These are phyloP conservation scores for Curvularia sp. DNA, from an alignment of 2,329 filamentous ascomycete species.

Conservation along the genomic window DNA sequence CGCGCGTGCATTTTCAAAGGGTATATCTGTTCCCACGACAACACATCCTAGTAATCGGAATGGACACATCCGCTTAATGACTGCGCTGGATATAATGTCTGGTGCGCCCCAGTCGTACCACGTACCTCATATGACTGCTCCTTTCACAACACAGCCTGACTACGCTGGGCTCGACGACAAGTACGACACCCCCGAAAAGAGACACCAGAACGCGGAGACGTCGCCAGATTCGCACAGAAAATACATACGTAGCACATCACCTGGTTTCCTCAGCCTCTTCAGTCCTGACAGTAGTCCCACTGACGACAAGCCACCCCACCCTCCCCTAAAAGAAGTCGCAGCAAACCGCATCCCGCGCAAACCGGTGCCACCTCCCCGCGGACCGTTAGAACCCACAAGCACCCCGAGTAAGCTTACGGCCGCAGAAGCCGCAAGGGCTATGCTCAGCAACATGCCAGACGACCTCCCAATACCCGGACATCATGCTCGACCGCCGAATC, in stretches of 20 bases:
- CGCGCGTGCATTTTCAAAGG: slow-evolving; percentile 36
- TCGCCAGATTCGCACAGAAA: not conserved
- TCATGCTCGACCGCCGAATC: slow-evolving; percentile 4
- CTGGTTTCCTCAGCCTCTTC: slow-evolving; percentile 26
- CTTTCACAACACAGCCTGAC: slow-evolving; percentile 28
- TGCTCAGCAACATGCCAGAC: slow-evolving; percentile 15
- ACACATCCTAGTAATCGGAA: not conserved
- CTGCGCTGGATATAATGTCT: slow-evolving; percentile 25
- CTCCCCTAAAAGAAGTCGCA: slow-evolving; percentile 14
- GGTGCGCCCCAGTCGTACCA: slow-evolving; percentile 15
- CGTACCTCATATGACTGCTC: slow-evolving; percentile 19
- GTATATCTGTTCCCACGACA: slow-evolving; percentile 29
- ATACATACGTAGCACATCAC: slow-evolving; percentile 24
- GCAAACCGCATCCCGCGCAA: slow-evolving; percentile 19
- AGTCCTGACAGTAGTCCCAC: slow-evolving; percentile 26
- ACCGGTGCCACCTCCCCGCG: slow-evolving; percentile 18
- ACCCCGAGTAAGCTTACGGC: slow-evolving; percentile 10
- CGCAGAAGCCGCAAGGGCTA: slow-evolving; percentile 14
- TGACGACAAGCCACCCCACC: not conserved
- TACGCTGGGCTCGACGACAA: not conserved
- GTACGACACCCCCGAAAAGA: not conserved
- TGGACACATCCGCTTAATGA: slow-evolving; percentile 23
- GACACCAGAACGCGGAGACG: not conserved
- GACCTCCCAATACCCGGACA: slow-evolving; percentile 7
- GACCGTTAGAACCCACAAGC: slow-evolving; percentile 19